Conservation (phyloP, 805 yeast genomes). For the Scheffersomyces amazonensis region DNA sequence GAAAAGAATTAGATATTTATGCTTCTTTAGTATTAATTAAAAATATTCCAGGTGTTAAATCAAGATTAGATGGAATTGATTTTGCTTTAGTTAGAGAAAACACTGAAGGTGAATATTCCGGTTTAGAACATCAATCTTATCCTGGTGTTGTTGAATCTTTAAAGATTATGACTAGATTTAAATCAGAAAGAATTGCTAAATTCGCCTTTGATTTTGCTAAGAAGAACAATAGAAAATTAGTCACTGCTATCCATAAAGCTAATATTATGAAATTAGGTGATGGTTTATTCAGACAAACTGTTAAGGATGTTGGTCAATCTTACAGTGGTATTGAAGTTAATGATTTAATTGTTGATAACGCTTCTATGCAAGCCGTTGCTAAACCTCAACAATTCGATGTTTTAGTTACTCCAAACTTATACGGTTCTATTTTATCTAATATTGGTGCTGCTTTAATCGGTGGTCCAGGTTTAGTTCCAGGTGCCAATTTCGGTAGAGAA, state of each 20-base stretch:
- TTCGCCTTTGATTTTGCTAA: slow-evolving; percentile 95
- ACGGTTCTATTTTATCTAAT: slow-evolving; percentile 96
- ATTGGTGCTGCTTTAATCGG: slow-evolving; percentile 97
- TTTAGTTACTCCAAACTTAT: slow-evolving; percentile 94
- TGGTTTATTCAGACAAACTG: slow-evolving; percentile 94
- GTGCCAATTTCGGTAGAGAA: slow-evolving; percentile 97
- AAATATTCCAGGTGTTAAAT: slow-evolving; percentile 90
- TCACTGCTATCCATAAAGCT: slow-evolving; percentile 98
- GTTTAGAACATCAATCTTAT: slow-evolving; percentile 94
- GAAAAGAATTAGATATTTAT: slow-evolving; percentile 93
- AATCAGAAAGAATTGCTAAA: slow-evolving; percentile 96
- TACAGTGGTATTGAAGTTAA: slow-evolving; percentile 79
- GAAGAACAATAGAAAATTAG: slow-evolving; percentile 87
- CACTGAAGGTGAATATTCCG: slow-evolving; percentile 98
- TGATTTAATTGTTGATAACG: slow-evolving; percentile 97
- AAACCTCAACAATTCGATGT: slow-evolving; percentile 98
- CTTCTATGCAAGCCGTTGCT: slow-evolving; percentile 99
- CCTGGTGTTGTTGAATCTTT: slow-evolving; percentile 97
- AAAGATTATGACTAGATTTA: slow-evolving; percentile 89
- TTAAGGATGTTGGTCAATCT: slow-evolving; percentile 78
- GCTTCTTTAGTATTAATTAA: slow-evolving; percentile 94
- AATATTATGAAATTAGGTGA: slow-evolving; percentile 98
- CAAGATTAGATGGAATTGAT: slow-evolving; percentile 85
- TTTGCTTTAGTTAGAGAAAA: slow-evolving; percentile 96
- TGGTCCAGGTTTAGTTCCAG: slow-evolving; percentile 98